Evolutionary conservation across 1,284 basidiomycete genomes (phyloP).

Genomic region (Singerocomus rubriflavus): DNA sequence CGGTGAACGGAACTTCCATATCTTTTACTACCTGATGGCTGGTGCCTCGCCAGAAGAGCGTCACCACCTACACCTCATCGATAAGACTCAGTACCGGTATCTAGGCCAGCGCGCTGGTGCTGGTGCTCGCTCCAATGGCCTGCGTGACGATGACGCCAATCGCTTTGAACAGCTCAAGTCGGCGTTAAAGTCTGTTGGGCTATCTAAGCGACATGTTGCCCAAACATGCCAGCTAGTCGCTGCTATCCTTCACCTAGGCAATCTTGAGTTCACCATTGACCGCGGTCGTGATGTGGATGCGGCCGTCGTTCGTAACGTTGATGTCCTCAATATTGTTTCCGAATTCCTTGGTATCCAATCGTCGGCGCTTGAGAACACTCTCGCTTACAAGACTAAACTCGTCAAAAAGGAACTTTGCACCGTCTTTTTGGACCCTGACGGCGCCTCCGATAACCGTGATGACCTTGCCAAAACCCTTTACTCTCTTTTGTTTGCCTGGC

Average conservation of each 20-base stretch:
- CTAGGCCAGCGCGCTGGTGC: conserved; percentile 63
- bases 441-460: conserved; percentile 89
- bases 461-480: conserved; percentile 93
- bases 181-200: conserved; percentile 88
- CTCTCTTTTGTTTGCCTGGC: conserved; percentile 93
- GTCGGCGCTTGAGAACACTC: conserved; percentile 73
- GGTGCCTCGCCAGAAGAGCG: conserved; percentile 88
- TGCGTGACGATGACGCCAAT: conserved; percentile 69
- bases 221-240: conserved; percentile 94
- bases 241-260: conserved; percentile 93
- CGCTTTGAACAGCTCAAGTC: conserved; percentile 92
- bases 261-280: conserved; percentile 91
- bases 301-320: conserved; percentile 80
- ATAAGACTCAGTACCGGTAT: conserved; percentile 80
- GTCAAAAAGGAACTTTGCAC: conserved; percentile 95
- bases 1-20: conserved; percentile 94
- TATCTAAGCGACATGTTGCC: conserved; percentile 91
- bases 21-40: conserved; percentile 93
- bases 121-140: conserved; percentile 40
- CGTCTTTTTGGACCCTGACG: conserved; percentile 92
- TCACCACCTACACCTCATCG: conserved; percentile 78
- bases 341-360: conserved; percentile 88
- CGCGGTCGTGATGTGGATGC: conserved; percentile 81
- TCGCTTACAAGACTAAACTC: conserved; percentile 91
- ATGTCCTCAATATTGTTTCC: conserved; percentile 78